Percentiles rank a stretch among this genome's conserved stretches.
Conservation (phyloP, 495 filamentous ascomycete genomes). For the Tuber aestivum region DNA sequence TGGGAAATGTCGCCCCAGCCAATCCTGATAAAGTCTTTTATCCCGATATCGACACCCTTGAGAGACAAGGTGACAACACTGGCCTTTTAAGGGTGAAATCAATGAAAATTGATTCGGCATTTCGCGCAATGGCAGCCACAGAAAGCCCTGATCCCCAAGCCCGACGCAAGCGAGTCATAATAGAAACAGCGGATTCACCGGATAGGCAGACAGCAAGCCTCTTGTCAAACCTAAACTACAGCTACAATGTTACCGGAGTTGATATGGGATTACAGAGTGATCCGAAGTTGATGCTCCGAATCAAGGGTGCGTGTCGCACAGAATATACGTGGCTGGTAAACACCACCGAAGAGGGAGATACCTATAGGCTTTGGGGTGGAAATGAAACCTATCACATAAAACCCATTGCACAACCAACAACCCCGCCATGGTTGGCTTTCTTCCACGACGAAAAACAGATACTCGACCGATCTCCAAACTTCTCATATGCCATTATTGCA, state of each 20-base stretch:
- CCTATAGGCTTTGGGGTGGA: background rate
- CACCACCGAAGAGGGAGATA: background rate
- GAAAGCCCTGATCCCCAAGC: background rate
- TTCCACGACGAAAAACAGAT: too few relatives aligned
- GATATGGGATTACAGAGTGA: background rate
- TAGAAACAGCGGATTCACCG: background rate
- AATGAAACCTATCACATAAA: background rate
- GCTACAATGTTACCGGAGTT: background rate
- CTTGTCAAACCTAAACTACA: background rate
- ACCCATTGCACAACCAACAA: too few relatives aligned
- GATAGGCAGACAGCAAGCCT: background rate
- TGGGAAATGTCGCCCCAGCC: background rate
- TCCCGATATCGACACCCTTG: background rate
- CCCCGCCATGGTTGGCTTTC: too few relatives aligned
- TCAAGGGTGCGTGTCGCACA: background rate
- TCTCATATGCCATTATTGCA: background rate
- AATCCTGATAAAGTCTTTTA: background rate
- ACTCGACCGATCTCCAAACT: background rate
- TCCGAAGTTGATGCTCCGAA: background rate
- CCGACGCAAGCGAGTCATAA: background rate
- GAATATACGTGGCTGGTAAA: background rate
- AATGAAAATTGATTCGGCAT: background rate
- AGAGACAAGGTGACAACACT: background rate
- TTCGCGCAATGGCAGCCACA: background rate
- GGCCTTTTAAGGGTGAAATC: background rate